These are phyloP conservation scores for Arthrobotrys sinensis DNA, from an alignment of 2,329 filamentous ascomycete species.

Conservation along the genomic window DNA sequence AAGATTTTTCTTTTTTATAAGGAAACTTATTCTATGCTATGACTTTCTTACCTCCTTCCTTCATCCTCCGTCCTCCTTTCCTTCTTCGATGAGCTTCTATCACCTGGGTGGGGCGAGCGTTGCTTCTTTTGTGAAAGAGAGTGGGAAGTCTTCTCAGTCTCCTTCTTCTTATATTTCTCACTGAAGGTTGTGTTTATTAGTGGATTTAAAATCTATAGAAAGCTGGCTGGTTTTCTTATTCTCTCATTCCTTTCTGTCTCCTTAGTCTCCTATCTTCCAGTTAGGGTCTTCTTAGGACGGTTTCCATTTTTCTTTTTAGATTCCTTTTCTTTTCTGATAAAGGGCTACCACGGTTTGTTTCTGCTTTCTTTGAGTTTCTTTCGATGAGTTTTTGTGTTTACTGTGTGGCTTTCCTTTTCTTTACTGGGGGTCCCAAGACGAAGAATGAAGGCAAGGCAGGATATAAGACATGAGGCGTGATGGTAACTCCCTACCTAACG, in stretches of 20 bases:
- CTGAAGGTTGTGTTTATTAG: constrained; percentile 57
- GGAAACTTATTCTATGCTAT: constrained; percentile 21
- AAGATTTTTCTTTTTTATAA: constrained; percentile 44
- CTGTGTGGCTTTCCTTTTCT: no score
- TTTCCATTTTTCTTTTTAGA: no score
- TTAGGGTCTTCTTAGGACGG: background rate
- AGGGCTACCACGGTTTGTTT: no score
- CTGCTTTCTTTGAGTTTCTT: no score
- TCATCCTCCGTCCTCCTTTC: background rate
- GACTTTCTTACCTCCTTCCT: constrained; percentile 16
- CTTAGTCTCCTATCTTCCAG: background rate
- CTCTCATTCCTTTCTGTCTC: constrained; percentile 6
- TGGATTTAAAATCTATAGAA: constrained; percentile 55
- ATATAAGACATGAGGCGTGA: constrained; percentile 19
- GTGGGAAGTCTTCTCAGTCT: background rate
- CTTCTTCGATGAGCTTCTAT: background rate
- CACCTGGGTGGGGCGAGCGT: background rate
- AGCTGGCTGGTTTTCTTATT: constrained; percentile 45
- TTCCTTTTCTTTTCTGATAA: no score
- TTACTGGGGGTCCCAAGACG: background rate
- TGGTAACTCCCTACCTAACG: background rate
- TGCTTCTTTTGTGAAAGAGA: background rate
- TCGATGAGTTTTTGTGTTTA: no score
- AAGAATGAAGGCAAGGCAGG: background rate
- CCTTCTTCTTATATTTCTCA: background rate